Conservation (phyloP, 148 eudicot species). For the Amaranthus cruentus region DNA sequence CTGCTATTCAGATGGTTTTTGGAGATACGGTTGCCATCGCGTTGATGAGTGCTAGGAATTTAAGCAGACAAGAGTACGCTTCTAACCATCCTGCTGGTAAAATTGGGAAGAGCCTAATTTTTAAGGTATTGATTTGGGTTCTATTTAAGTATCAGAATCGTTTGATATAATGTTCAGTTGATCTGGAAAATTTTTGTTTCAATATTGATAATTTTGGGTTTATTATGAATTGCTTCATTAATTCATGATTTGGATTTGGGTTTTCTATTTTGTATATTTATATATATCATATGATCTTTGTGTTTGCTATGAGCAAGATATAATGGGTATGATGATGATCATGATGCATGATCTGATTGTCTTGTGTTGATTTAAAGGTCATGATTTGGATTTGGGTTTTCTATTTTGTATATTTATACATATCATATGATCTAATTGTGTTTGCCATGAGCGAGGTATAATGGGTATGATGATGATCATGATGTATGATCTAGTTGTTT, state of each 20-base stretch:
- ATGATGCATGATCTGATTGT: too few species aligned
- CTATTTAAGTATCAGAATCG: neutral
- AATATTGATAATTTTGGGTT: neutral
- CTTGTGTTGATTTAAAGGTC: too few species aligned
- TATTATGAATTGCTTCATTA: neutral
- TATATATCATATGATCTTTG: too few species aligned
- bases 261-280: neutral
- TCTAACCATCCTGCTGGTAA: constrained; percentile 91
- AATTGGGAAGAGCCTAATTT: constrained; percentile 88
- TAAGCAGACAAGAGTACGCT: constrained; percentile 79
- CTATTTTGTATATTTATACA: neutral
- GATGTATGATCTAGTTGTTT: too few species aligned
- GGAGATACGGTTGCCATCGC: constrained; percentile 95
- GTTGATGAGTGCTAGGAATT: constrained; percentile 74
- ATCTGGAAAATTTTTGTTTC: neutral
- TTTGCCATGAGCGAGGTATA: too few species aligned
- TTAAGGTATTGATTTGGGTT: constrained; percentile 49
- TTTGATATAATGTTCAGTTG: neutral
- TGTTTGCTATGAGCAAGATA: too few species aligned
- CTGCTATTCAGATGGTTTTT: constrained; percentile 99
- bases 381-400: neutral
- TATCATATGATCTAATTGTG: too few species aligned
- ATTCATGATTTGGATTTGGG: neutral
- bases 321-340: too few species aligned
- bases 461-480: too few species aligned